Evolutionary conservation across 108 stramenopile genomes (phyloP).

Genomic region (Fragilariopsis cylindrus): DNA sequence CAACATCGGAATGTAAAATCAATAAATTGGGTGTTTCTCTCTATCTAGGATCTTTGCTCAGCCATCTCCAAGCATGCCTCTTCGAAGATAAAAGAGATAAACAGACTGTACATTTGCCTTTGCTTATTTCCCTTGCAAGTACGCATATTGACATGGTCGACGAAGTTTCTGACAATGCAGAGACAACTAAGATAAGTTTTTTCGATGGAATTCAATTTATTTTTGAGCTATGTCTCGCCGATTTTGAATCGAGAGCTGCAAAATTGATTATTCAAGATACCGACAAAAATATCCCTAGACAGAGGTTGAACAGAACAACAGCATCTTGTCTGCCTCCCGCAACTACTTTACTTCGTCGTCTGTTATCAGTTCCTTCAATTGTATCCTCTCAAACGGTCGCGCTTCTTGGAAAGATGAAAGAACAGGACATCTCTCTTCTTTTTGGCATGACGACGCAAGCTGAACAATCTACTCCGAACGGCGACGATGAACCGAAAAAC

Average conservation of each 20-base stretch:
- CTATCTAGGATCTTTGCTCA: constrained; percentile 71
- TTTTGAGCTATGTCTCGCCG: constrained; percentile 53
- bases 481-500: constrained; percentile 1
- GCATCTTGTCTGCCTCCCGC: constrained; percentile 74
- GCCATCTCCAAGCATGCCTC: constrained; percentile 58
- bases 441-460: constrained; percentile 19
- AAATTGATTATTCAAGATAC: background rate
- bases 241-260: constrained; percentile 39
- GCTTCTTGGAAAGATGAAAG: constrained; percentile 59
- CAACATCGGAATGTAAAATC: constrained; percentile 1
- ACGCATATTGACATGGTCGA: background rate
- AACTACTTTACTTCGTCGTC: constrained; percentile 56
- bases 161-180: background rate
- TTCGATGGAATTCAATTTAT: constrained; percentile 64
- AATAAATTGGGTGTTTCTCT: constrained; percentile 39
- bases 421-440: constrained; percentile 37
- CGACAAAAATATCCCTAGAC: constrained; percentile 8
- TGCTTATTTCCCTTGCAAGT: constrained; percentile 46
- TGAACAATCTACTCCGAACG: constrained; percentile 2
- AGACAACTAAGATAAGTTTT: constrained; percentile 18
- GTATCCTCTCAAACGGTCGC: constrained; percentile 48
- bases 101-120: constrained; percentile 61
- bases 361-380: constrained; percentile 49
- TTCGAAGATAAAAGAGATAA: constrained; percentile 79
- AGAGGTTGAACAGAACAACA: constrained; percentile 53